phyloP scores from a whole-genome alignment of 139 green algal genomes.

The Micractinium sp. region DNA sequence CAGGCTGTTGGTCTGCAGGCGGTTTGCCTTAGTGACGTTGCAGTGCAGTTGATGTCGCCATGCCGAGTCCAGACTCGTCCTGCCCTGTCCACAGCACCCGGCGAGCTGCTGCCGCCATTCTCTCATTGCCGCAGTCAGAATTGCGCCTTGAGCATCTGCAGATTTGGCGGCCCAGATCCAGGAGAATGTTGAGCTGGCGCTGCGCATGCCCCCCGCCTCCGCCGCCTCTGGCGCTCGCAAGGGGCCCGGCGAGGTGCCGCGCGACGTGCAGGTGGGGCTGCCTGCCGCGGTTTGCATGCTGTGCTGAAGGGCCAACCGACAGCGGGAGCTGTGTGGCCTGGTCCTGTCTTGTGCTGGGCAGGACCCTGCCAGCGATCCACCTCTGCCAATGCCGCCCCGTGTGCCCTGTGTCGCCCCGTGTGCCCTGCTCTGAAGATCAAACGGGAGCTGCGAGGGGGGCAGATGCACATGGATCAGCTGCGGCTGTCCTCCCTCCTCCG shows the following conservation, averaged over 20 bases:
- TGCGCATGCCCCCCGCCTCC: conserved; percentile 39
- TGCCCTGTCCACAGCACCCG: background rate
- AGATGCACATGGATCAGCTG: background rate
- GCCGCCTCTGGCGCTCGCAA: background rate
- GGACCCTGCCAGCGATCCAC: background rate
- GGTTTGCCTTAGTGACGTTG: background rate
- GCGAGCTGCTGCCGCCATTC: too few relatives aligned
- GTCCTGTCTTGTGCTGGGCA: background rate
- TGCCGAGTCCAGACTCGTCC: background rate
- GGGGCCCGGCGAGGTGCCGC: background rate
- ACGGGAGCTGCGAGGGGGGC: too few relatives aligned
- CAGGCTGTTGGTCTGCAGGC: background rate
- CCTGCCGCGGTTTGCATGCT: too few relatives aligned
- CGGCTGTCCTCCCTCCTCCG: too few relatives aligned
- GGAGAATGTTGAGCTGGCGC: conserved; percentile 33
- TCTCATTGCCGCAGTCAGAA: too few relatives aligned
- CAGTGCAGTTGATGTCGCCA: background rate
- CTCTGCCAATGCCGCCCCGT: too few relatives aligned
- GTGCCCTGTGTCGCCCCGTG: too few relatives aligned
- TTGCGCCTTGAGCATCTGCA: background rate
- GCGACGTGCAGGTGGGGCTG: too few relatives aligned
- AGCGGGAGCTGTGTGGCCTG: background rate
- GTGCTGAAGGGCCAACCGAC: background rate
- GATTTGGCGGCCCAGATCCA: conserved; percentile 54
- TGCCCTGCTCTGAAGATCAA: too few relatives aligned